Evolutionary conservation across 1,139 yeast species (phyloP), one percentile per base, ranked within the genome.

Genomic region (Candida glucosophila): DNA sequence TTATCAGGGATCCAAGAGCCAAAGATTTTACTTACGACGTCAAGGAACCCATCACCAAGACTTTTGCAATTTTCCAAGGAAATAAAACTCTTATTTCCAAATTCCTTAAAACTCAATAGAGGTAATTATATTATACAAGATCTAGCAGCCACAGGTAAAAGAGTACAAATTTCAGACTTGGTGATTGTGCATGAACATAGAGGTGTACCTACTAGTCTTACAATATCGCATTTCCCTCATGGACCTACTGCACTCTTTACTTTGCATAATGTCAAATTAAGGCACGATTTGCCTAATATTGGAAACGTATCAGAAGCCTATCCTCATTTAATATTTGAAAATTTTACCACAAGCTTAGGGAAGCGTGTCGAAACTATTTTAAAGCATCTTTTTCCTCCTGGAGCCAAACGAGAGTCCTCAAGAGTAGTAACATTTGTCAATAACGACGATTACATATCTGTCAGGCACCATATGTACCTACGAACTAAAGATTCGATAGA

Each of bases 171-270:
- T 7, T 78, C 93, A 3, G 99, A 90, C 49, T 58, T 92, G 43
- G 63, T 90, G 13, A 67, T 92, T 5, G 57, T 92, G 20, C 98
- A 90, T 52, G 99, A 90, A 52, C 98, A 90, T 55, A 71, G 99
- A 54, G 99, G 99, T 69, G 90, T 85, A 1, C 99, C 99, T 26
- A 86, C 96, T 0, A 83, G 96, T 1, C 47, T 90, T 33, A 90
- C 98, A 1, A 61, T 90, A 18, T 79, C 93, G 22, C 99, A 90
- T 62, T 82, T 92, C 52, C 99, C 98, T 4, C 95, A 90, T 51
- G 99, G 99, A 0, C 99, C 98, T 14, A 82, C 96, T 4, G 93
- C 93, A 19, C 79, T 82, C 21, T 92, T 90, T 60, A 83, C 97
- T 5, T 63, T 90, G 33, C 98, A 90, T 57, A 90, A 90, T 46